Evolutionary conservation across 495 filamentous ascomycete species (phyloP).

Genomic region (Ascobolus immersus): DNA sequence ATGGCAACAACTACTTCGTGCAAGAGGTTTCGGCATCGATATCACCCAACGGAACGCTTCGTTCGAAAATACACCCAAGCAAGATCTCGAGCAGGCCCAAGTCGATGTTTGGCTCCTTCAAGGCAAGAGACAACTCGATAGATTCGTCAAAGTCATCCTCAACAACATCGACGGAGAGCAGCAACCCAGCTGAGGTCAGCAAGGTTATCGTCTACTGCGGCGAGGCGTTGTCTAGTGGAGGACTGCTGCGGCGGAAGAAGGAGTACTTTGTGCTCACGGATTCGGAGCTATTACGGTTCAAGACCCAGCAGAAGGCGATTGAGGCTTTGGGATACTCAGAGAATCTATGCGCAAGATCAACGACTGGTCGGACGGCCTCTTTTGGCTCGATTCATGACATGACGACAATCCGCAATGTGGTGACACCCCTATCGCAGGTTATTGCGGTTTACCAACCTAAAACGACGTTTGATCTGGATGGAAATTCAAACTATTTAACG

Average conservation of each 20-base stretch:
- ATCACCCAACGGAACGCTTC: slow-evolving; percentile 7
- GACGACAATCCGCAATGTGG: slow-evolving; percentile 9
- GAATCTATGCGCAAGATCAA: slow-evolving; percentile 4
- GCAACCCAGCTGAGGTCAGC: slow-evolving; percentile 9
- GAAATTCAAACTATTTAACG: slow-evolving; percentile 8
- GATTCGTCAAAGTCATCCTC: slow-evolving; percentile 9
- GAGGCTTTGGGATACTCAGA: slow-evolving; percentile 11
- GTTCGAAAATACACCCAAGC: slow-evolving; percentile 12
- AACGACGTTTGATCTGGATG: slow-evolving; percentile 11
- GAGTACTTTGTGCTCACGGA: slow-evolving; percentile 84
- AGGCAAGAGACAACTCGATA: slow-evolving; percentile 7
- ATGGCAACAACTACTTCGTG: slow-evolving; percentile 6
- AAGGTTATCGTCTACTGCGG: slow-evolving; percentile 20
- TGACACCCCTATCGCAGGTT: slow-evolving; percentile 13
- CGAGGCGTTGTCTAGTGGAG: slow-evolving; percentile 52
- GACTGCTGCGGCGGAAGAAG: slow-evolving; percentile 60
- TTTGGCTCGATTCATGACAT: slow-evolving; percentile 11
- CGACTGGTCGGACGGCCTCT: slow-evolving; percentile 10
- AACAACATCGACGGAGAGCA: slow-evolving; percentile 11
- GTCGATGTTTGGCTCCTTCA: slow-evolving; percentile 15
- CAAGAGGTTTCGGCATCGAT: slow-evolving; percentile 12
- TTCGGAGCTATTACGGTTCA: slow-evolving; percentile 57
- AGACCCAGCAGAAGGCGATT: slow-evolving; percentile 21
- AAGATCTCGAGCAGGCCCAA: slow-evolving; percentile 9
- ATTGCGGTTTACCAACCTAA: slow-evolving; percentile 12